Evolutionary conservation across 176 grass and related monocot genomes (phyloP).

Genomic region (Metroxylon sagu): DNA sequence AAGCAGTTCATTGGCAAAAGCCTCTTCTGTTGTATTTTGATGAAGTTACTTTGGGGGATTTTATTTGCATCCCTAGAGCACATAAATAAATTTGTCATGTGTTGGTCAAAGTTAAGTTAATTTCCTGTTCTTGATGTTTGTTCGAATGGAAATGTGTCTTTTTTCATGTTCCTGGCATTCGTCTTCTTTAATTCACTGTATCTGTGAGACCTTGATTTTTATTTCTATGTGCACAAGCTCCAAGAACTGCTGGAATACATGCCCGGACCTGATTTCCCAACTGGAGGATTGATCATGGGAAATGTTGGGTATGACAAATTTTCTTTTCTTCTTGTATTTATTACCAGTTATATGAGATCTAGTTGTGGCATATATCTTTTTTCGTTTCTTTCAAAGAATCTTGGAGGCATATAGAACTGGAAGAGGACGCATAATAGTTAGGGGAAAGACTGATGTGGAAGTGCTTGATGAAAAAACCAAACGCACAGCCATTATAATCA

Average conservation of each 20-base stretch:
- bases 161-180: too few species aligned
- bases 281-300: conserved; percentile 82
- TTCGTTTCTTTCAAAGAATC: conserved; percentile 48
- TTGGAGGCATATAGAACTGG: conserved; percentile 82
- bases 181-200: too few species aligned
- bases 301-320: conserved; percentile 50
- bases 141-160: too few species aligned
- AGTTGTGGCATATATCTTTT: conserved; percentile 5
- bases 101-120: too few species aligned
- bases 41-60: too few species aligned
- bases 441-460: conserved; percentile 87
- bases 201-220: background rate
- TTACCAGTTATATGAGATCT: background rate
- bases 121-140: too few species aligned
- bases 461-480: conserved; percentile 67
- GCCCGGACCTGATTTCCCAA: conserved; percentile 97
- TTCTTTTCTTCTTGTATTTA: conserved; percentile 20
- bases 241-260: conserved; percentile 95
- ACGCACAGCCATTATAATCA: conserved; percentile 74
- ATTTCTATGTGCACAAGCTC: conserved; percentile 42
- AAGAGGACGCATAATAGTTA: conserved; percentile 68
- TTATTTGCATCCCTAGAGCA: too few species aligned
- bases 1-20: too few species aligned
- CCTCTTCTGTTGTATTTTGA: too few species aligned
- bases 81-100: too few species aligned